Base-by-base conservation (phyloP, 176 grass and related monocot genomes). In the Hyparrhenia diplandra region DNA sequence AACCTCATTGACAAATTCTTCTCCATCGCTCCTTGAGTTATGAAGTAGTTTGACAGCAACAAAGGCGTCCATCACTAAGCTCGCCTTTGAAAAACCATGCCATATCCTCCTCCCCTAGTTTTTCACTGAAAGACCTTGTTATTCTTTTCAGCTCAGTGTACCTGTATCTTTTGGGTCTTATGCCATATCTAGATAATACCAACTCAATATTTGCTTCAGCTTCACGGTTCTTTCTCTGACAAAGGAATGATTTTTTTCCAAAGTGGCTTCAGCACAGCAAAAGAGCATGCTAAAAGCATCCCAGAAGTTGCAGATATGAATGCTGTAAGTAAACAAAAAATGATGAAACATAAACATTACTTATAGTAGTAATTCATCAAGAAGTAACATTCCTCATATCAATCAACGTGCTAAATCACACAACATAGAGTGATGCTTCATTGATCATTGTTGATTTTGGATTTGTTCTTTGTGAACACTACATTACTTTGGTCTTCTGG, bases 51-150 rank as follows among this genome's bases (percentile, higher is more conserved):
- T 47, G 30, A 74, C 57, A 7, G 80, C 80, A 49, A 74, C 57
- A 4, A 74, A 5, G n/a, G 0, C 41, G 40, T 45, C 69, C 69
- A 82, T 64, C 28, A 30, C 16, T 76, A 27, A 76, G 74, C 3
- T 8, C 20, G 14, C 74, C 74, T 61, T 83, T 74, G 41, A n/a
- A 64, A 83, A 21, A 83, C 80, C 70, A 39, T 83, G 29, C 30
- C 30, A 9, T 52, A 65, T 24, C 70, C 70, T 35, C 69, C 39
- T 28, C 13, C 14, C 80, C 80, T 20, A 83, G 58, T 25, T 65
- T 83, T 28, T 65, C 70, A 4, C 60, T 74, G 69, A 83, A 83
- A 64, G 69, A 74, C 55, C 55, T 64, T 5, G 69, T 65, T 64
- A 64, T 83, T 17, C 18, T 83, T 64, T 74, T 74, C 10, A 83